Base-by-base conservation (phyloP, 495 filamentous ascomycete genomes). In the Penicillium egyptiacum region DNA sequence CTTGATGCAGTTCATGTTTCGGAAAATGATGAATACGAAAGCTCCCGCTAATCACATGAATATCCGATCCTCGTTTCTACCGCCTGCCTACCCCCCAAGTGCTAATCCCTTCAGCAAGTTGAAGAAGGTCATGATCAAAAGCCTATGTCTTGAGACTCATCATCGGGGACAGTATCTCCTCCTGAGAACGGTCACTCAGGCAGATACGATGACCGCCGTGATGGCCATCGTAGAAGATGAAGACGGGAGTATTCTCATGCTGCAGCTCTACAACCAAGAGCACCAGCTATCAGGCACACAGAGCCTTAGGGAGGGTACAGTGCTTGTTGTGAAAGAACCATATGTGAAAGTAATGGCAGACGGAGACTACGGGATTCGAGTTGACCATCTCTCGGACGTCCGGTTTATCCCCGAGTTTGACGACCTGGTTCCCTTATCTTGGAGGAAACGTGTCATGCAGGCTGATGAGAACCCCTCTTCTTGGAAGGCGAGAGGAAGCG, bases 371-470 rank as follows among this genome's bases (percentile, higher is more conserved):
- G 69, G 63, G 3, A 55, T 84, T 16, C 71, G 80, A 10, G 78
- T 83, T 11, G 82, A 84, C 51, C 81, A 86, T 71, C 60, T 77
- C 16, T 77, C 72, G 11, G 79, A 83, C 55, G 50, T 83, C 20
- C 59, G 67, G 4, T 62, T 70, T 50, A 35, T 80, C 14, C 56
- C 69, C 14, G 55, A 56, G 3, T 56, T 59, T 30, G 71, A 79
- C 49, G 39, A 56, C 20, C 60, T 55, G 6, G 64, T 79, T 12
- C 75, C 78, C 3, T 28, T 54, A 12, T 55, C 53, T 11, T 79
- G 76, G 77, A 66, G 65, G 60, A 49, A 61, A 50, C 51, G 63
- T 6, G 22, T 58, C 5, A 54, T 55, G 35, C 46, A 56, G 49
- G 61, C 50, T 8, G 51, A 65, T 12, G 58, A 65, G 22, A 55